Conservation (phyloP, 768 basidiomycete genomes). For the Phylloporus sp. region DNA sequence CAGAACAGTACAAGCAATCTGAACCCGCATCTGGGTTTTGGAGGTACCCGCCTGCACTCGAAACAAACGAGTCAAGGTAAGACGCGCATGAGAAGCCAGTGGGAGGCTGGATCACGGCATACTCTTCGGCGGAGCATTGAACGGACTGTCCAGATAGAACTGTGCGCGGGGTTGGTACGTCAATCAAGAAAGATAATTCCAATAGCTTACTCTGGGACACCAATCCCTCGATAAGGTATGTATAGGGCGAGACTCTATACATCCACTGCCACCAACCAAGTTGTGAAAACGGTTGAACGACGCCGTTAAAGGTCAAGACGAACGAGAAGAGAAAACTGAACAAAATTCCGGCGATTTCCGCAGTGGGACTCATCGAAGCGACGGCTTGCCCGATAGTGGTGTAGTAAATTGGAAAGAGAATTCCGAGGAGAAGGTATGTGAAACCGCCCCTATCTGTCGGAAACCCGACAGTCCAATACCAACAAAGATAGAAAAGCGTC, state of each 20-base stretch:
- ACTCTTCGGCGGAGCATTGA: conserved; percentile 58
- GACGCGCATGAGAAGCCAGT: conserved; percentile 42
- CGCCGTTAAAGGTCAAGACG: conserved; percentile 64
- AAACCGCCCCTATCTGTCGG: conserved; percentile 52
- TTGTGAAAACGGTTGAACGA: conserved; percentile 58
- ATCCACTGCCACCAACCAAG: conserved; percentile 75
- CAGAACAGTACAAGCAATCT: conserved; percentile 53
- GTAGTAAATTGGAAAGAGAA: conserved; percentile 59
- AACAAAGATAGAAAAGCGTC: conserved; percentile 57
- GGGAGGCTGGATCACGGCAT: conserved; percentile 50
- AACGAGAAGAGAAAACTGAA: conserved; percentile 61
- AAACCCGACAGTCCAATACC: conserved; percentile 72
- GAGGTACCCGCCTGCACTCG: conserved; percentile 45
- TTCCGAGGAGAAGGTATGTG: conserved; percentile 49
- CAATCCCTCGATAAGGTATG: conserved; percentile 52
- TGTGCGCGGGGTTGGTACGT: conserved; percentile 14
- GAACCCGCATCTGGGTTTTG: conserved; percentile 35
- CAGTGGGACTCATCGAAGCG: conserved; percentile 56
- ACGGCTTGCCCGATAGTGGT: conserved; percentile 59
- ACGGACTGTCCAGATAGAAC: conserved; percentile 49
- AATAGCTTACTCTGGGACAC: conserved; percentile 41
- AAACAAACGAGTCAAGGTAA: conserved; percentile 44
- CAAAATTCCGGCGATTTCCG: conserved; percentile 56
- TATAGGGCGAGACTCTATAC: conserved; percentile 53
- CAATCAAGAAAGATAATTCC: not conserved